These are phyloP conservation scores for Trichophyton benhamiae DNA, from an alignment of 2,329 filamentous ascomycete genomes.

Conservation along the genomic window DNA sequence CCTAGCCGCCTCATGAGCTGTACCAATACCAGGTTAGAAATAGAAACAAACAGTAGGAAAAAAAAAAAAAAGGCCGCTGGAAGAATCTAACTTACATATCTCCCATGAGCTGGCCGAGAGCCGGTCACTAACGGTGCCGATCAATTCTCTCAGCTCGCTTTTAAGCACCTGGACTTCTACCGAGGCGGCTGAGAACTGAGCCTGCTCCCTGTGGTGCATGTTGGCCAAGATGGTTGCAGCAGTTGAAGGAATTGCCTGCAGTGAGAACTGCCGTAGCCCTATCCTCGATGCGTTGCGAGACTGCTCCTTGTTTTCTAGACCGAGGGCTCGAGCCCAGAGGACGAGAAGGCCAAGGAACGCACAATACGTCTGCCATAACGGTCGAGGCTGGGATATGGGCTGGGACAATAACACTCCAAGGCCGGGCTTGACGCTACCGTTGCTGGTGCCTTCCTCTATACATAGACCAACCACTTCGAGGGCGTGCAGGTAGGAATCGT, in stretches of 20 bases:
- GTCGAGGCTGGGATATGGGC: constrained; percentile 4
- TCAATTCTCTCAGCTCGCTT: constrained; percentile 12
- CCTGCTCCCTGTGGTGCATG: constrained; percentile 13
- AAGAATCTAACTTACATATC: constrained; percentile 12
- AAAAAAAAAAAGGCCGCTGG: background rate
- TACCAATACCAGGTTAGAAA: background rate
- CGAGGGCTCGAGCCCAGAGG: constrained; percentile 12
- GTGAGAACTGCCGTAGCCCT: background rate
- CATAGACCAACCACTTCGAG: constrained; percentile 15
- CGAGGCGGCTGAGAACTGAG: constrained; percentile 4
- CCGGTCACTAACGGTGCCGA: constrained; percentile 9
- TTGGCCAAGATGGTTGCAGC: constrained; percentile 8
- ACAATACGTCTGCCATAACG: constrained; percentile 14
- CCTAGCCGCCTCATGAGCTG: constrained; percentile 13
- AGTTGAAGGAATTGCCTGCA: background rate
- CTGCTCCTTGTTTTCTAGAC: constrained; percentile 9
- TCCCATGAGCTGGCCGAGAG: constrained; percentile 12
- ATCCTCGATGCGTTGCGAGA: background rate
- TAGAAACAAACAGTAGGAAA: too few species aligned
- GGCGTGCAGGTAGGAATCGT: constrained; percentile 15
- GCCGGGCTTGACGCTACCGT: background rate
- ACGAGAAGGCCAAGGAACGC: constrained; percentile 14
- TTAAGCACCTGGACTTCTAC: constrained; percentile 11
- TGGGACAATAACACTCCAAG: background rate
- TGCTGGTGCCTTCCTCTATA: constrained; percentile 9